phyloP scores from a whole-genome alignment of 1,284 basidiomycete genomes.

The Cystobasidium sp. region DNA sequence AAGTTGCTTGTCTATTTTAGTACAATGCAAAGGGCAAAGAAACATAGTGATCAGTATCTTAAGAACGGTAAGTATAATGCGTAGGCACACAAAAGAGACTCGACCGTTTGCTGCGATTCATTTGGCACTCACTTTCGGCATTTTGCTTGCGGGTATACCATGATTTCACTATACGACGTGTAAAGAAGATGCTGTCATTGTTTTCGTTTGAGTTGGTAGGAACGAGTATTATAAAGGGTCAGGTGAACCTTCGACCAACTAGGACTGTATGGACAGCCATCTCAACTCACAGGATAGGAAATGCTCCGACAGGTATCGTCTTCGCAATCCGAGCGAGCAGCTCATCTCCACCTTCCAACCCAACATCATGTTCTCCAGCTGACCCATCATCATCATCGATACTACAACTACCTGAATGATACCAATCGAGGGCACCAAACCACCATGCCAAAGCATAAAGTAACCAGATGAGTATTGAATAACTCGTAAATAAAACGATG shows the following conservation, averaged over 20 bases:
- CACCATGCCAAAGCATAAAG: constrained; percentile 84
- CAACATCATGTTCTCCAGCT: neutral
- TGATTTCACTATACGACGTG: constrained; percentile 78
- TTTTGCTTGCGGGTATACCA: constrained; percentile 85
- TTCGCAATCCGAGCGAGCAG: constrained; percentile 60
- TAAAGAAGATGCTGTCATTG: constrained; percentile 73
- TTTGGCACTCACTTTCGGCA: constrained; percentile 72
- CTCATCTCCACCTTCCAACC: constrained; percentile 34
- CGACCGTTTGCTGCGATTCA: no score
- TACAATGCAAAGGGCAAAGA: neutral
- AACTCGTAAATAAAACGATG: constrained; percentile 78
- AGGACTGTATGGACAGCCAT: no score
- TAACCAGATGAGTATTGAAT: constrained; percentile 78
- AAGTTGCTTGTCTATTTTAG: constrained; percentile 69
- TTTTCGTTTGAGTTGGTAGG: neutral
- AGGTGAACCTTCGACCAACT: neutral
- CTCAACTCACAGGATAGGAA: constrained; percentile 75
- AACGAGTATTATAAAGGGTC: neutral
- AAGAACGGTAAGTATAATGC: no score
- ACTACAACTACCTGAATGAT: neutral
- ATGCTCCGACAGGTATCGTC: constrained; percentile 65
- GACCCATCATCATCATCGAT: neutral
- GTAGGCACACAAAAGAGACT: no score
- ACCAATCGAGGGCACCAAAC: constrained; percentile 57
- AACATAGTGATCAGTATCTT: neutral